phyloP scores from a whole-genome alignment of 106 monocot genomes.

The Chionographis japonica region DNA sequence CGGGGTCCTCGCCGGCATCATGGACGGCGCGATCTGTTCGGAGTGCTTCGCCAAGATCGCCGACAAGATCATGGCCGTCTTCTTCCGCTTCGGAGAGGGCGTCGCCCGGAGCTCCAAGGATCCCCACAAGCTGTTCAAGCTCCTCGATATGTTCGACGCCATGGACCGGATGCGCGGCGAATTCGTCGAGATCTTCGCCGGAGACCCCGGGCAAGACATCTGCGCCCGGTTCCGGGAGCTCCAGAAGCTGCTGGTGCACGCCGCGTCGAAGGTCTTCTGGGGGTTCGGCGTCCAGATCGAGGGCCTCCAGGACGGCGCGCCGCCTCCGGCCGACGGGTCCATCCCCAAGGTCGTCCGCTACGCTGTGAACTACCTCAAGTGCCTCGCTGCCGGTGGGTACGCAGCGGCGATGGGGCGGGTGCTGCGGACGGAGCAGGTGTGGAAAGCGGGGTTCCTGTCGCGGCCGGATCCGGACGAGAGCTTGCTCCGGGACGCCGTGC shows the following conservation, averaged over 20 bases:
- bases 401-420: conserved; percentile 27
- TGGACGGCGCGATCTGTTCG: conserved; percentile 42
- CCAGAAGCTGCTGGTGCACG: conserved; percentile 41
- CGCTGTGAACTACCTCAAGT: conserved; percentile 45
- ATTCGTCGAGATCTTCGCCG: conserved; percentile 25
- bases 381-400: conserved; percentile 23
- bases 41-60: conserved; percentile 56
- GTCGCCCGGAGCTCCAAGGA: conserved; percentile 41
- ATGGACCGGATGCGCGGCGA: conserved; percentile 12
- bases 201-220: conserved; percentile 31
- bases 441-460: conserved; percentile 25
- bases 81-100: conserved; percentile 64
- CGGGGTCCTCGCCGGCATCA: conserved; percentile 21
- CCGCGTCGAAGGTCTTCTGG: conserved; percentile 31
- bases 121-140: conserved; percentile 55
- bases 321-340: conserved; percentile 21
- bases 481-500: conserved; percentile 19
- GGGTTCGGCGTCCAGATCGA: conserved; percentile 38
- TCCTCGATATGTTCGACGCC: conserved; percentile 50
- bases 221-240: conserved; percentile 42
- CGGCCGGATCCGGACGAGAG: conserved; percentile 15
- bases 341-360: conserved; percentile 43
- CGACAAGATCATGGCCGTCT: conserved; percentile 50
- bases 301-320: conserved; percentile 14
- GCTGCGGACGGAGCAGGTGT: conserved; percentile 35